These are phyloP conservation scores for Oldenlandia corymbosa DNA, from an alignment of 257 asterid genomes.

Conservation along the genomic window DNA sequence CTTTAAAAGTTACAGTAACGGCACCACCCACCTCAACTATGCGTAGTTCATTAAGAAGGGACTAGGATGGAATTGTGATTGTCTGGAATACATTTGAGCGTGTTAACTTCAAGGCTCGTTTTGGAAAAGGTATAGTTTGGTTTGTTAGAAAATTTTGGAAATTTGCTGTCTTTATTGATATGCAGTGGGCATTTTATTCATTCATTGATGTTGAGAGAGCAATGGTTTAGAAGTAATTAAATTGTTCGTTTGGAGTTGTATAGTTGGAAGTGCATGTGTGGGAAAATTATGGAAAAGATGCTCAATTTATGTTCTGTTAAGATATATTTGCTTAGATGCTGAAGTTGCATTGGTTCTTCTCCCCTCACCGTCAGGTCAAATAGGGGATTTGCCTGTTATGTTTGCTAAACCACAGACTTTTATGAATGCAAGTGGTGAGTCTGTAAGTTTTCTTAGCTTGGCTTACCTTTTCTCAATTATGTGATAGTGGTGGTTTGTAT, in stretches of 20 bases:
- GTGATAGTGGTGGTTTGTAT: background rate
- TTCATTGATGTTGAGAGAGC: background rate
- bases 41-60: constrained; percentile 84
- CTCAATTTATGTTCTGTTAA: background rate
- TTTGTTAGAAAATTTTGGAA: background rate
- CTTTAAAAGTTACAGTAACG: background rate
- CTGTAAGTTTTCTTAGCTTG: constrained; percentile 73
- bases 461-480: background rate
- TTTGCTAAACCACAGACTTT: constrained; percentile 94
- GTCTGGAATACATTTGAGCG: constrained; percentile 85
- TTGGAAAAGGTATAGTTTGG: constrained; percentile 64
- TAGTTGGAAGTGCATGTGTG: background rate
- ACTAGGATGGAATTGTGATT: constrained; percentile 84
- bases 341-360: constrained; percentile 2
- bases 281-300: background rate
- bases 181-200: background rate
- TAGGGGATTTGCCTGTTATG: constrained; percentile 85
- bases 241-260: background rate
- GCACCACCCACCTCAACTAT: constrained; percentile 69
- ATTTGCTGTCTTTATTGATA: background rate
- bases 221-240: no score
- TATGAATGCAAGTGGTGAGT: constrained; percentile 99
- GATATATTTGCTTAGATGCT: background rate
- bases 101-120: constrained; percentile 71
- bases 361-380: constrained; percentile 43